phyloP scores from a whole-genome alignment of 1,284 basidiomycete genomes.

The Tranzscheliella williamsii region DNA sequence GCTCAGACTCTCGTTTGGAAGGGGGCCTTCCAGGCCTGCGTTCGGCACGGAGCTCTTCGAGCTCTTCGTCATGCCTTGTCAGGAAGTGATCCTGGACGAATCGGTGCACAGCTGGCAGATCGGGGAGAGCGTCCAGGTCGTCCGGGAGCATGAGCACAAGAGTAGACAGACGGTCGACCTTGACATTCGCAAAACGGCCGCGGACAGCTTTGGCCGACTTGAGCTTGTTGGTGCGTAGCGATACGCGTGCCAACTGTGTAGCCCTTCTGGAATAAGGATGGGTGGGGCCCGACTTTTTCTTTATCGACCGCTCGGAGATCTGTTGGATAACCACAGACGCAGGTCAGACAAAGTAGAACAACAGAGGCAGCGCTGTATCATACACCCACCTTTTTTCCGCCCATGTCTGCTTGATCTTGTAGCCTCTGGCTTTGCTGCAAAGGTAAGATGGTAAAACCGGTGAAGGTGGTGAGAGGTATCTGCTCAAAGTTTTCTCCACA shows the following conservation, averaged over 20 bases:
- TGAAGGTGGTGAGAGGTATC: too few species aligned
- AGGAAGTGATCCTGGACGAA: constrained; percentile 48
- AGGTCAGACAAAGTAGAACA: background rate
- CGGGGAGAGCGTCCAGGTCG: constrained; percentile 41
- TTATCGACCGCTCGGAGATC: constrained; percentile 56
- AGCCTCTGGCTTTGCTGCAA: too few species aligned
- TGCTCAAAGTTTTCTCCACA: too few species aligned
- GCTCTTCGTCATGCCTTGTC: constrained; percentile 49
- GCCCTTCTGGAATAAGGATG: constrained; percentile 57
- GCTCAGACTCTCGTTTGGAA: constrained; percentile 42
- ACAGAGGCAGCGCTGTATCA: background rate
- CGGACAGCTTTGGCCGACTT: constrained; percentile 29
- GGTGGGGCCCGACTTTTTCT: constrained; percentile 53
- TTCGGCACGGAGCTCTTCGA: constrained; percentile 33
- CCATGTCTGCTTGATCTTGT: too few species aligned
- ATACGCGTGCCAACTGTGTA: constrained; percentile 48
- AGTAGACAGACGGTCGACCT: constrained; percentile 53
- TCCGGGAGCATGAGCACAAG: constrained; percentile 55
- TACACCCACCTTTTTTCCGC: constrained; percentile 46
- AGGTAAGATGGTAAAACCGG: too few species aligned
- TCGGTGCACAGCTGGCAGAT: constrained; percentile 47
- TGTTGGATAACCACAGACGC: background rate
- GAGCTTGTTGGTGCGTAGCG: constrained; percentile 46
- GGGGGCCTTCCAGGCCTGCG: constrained; percentile 50
- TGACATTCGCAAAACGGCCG: constrained; percentile 29